phyloP scores from a whole-genome alignment of 2,329 filamentous ascomycete species.

The Ophiocordyceps sinensis region DNA sequence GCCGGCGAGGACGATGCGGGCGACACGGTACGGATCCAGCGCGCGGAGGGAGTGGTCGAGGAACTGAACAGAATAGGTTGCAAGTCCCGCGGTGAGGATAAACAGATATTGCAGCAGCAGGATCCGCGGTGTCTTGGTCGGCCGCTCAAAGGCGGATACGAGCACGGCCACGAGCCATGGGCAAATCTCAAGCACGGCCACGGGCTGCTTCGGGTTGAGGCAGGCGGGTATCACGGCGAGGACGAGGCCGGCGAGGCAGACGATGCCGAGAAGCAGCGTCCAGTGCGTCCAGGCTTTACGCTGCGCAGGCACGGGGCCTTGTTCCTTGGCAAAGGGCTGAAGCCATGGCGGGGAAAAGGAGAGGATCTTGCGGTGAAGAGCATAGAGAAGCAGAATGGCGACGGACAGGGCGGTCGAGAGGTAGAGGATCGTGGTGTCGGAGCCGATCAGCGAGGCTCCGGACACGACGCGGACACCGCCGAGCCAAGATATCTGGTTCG shows the following conservation, averaged over 20 bases:
- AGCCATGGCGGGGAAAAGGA: conserved; percentile 23
- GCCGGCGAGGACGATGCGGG: conserved; percentile 9
- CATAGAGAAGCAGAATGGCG: conserved; percentile 14
- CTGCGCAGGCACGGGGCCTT: conserved; percentile 8
- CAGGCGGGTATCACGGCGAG: conserved; percentile 17
- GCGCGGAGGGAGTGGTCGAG: conserved; percentile 9
- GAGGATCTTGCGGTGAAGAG: conserved; percentile 11
- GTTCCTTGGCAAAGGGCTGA: conserved; percentile 28
- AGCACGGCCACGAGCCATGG: conserved; percentile 25
- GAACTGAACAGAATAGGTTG: conserved; percentile 15
- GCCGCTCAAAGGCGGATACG: conserved; percentile 22
- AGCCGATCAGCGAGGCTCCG: neutral
- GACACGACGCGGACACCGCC: neutral
- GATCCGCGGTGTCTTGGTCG: conserved; percentile 25
- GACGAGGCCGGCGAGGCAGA: conserved; percentile 19
- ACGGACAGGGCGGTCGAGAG: conserved; percentile 12
- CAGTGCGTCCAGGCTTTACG: conserved; percentile 22
- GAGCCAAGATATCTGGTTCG: neutral
- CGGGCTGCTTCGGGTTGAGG: conserved; percentile 11
- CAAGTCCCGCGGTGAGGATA: conserved; percentile 17
- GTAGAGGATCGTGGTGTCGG: conserved; percentile 8
- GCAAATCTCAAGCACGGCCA: conserved; percentile 17
- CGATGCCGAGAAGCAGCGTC: conserved; percentile 19
- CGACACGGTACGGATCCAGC: conserved; percentile 10
- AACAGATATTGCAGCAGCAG: conserved; percentile 23